Conservation (phyloP, 805 yeast species). For the Pichia gijzeniarum region DNA sequence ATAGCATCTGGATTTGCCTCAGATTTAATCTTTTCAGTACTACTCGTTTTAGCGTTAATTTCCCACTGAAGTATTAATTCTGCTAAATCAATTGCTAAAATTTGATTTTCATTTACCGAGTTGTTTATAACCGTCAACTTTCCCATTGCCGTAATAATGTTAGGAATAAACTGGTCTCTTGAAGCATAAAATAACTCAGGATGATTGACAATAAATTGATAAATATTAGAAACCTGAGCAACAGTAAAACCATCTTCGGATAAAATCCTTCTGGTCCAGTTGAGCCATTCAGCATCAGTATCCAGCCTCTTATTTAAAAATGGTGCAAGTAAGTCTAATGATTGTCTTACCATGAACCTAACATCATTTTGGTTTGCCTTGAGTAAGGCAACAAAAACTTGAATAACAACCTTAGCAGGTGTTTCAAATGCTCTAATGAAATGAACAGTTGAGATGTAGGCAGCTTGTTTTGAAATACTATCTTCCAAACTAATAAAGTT, state of each 20-base stretch:
- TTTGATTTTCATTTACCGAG: slow-evolving; percentile 74
- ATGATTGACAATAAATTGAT: slow-evolving; percentile 82
- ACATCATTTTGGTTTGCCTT: slow-evolving; percentile 84
- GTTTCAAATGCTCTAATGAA: slow-evolving; percentile 87
- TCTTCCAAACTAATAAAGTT: slow-evolving; percentile 86
- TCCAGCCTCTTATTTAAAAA: slow-evolving; percentile 70
- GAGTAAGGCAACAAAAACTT: slow-evolving; percentile 83
- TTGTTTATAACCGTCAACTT: slow-evolving; percentile 74
- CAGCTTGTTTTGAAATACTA: slow-evolving; percentile 81
- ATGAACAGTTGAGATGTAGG: slow-evolving; percentile 80
- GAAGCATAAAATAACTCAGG: slow-evolving; percentile 79
- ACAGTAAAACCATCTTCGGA: slow-evolving; percentile 87
- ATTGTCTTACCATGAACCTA: slow-evolving; percentile 74
- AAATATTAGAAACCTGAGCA: slow-evolving; percentile 78
- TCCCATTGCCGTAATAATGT: slow-evolving; percentile 88
- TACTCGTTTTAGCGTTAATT: slow-evolving; percentile 26
- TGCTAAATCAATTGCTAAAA: slow-evolving; percentile 82
- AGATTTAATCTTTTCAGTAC: not conserved
- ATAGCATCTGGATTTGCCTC: slow-evolving; percentile 4
- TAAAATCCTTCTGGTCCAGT: slow-evolving; percentile 89
- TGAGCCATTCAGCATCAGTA: slow-evolving; percentile 66
- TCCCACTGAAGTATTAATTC: slow-evolving; percentile 88
- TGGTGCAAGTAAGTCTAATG: slow-evolving; percentile 83
- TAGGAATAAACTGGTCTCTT: slow-evolving; percentile 83
- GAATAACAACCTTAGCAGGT: slow-evolving; percentile 81